phyloP scores from a whole-genome alignment of 352 stramenopile genomes.

The Phytophthora hibernalis region DNA sequence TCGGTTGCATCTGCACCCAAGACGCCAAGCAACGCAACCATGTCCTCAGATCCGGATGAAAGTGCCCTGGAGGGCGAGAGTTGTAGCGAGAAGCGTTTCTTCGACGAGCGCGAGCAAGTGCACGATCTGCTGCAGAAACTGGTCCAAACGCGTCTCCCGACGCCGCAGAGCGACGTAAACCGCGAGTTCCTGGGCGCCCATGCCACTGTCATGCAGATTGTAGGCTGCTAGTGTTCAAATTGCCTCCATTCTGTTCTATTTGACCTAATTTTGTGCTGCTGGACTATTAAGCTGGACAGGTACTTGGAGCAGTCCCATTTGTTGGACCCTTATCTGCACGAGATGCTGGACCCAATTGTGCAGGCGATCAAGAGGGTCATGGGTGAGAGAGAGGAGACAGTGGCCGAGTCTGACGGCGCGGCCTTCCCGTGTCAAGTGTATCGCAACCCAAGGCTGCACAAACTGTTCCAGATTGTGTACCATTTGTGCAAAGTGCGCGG shows the following conservation, averaged over 20 bases:
- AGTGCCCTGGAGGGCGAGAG: slow-evolving; percentile 41
- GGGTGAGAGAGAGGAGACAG: slow-evolving; percentile 33
- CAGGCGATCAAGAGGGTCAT: slow-evolving; percentile 70
- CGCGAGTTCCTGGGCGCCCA: slow-evolving; percentile 51
- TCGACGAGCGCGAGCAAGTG: slow-evolving; percentile 67
- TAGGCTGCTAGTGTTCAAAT: slow-evolving; percentile 30
- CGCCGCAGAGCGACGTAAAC: slow-evolving; percentile 53
- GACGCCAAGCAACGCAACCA: slow-evolving; percentile 3
- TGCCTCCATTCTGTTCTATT: neutral
- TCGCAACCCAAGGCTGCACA: slow-evolving; percentile 76
- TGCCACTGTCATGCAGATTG: slow-evolving; percentile 53
- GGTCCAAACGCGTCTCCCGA: slow-evolving; percentile 33
- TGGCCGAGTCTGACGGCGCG: slow-evolving; percentile 16
- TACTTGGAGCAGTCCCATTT: slow-evolving; percentile 91
- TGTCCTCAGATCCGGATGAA: slow-evolving; percentile 1
- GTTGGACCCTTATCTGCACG: slow-evolving; percentile 88
- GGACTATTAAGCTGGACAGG: slow-evolving; percentile 69
- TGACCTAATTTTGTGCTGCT: slow-evolving; percentile 8
- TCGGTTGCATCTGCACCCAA: neutral
- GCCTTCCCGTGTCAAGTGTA: slow-evolving; percentile 86
- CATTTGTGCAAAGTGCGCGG: slow-evolving; percentile 96
- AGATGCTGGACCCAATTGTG: slow-evolving; percentile 76
- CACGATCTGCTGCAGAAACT: slow-evolving; percentile 49
- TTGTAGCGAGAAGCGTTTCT: slow-evolving; percentile 67
- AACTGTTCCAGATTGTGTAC: slow-evolving; percentile 94